Percentiles rank a stretch among this genome's conserved stretches.
Conservation (phyloP, 371 early-diverging fungal species). For the Mortierella sp. region DNA sequence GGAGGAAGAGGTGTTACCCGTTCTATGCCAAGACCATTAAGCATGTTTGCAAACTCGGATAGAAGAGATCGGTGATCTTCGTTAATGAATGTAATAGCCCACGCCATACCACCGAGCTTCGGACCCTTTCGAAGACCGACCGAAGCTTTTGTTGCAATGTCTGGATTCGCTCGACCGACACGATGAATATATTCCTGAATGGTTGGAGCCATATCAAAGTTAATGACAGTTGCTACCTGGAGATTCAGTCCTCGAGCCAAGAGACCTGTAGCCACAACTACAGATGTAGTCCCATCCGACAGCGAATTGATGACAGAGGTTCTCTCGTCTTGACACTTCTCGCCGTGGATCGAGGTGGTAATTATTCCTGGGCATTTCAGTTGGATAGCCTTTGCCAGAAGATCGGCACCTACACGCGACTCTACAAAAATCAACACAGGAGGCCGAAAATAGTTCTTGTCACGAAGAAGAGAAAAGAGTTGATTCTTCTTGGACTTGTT, state of each 20-base stretch:
- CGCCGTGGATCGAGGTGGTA: conserved; percentile 64
- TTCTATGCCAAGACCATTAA: conserved; percentile 54
- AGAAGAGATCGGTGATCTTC: conserved; percentile 63
- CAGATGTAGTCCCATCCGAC: conserved; percentile 49
- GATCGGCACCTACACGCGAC: conserved; percentile 64
- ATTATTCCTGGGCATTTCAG: conserved; percentile 53
- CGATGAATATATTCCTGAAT: conserved; percentile 70
- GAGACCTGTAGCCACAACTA: conserved; percentile 66
- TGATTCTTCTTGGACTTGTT: conserved; percentile 69
- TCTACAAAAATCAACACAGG: conserved; percentile 69
- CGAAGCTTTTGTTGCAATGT: conserved; percentile 41
- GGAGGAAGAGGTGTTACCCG: conserved; percentile 66
- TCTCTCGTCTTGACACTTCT: conserved; percentile 64
- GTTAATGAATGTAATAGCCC: conserved; percentile 73
- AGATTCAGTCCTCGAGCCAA: conserved; percentile 67
- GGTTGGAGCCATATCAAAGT: conserved; percentile 70
- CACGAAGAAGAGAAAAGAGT: conserved; percentile 62
- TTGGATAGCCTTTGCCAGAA: conserved; percentile 60
- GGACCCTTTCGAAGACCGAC: conserved; percentile 39
- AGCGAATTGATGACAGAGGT: conserved; percentile 47
- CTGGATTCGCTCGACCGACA: conserved; percentile 62
- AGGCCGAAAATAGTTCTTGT: conserved; percentile 65
- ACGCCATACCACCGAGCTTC: conserved; percentile 50
- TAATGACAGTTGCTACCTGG: conserved; percentile 63
- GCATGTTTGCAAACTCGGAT: conserved; percentile 59